Evolutionary conservation across 345 rosid genomes (phyloP), one percentile per base, ranked within the genome.

Genomic region (Aurinia saxatilis): DNA sequence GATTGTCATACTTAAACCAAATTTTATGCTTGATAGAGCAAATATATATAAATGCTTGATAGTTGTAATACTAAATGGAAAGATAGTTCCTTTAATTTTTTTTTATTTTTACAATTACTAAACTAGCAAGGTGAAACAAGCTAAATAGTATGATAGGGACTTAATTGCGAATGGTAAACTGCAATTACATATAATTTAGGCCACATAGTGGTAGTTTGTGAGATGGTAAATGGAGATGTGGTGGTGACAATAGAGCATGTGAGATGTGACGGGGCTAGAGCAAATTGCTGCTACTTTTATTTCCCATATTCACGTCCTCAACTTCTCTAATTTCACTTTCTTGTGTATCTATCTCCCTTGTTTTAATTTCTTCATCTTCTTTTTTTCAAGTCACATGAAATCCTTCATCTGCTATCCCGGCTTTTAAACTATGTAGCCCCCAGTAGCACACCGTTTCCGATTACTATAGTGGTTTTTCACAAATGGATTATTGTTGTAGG

Each of bases 341-440:
- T 68, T 68, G 73, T 68, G 73, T 69, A 45, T 36, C 67, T 69
- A 69, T 60, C 73, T 69, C 73, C 63, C 57, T 38, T 69, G 50
- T 69, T 69, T 69, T 69, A 69, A 69, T 69, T 61, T 61, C 56
- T 44, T 27, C 60, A 59, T 61, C 68, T 46, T 53, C 30, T 40
- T 17, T 37, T 29, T 14, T 35, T 7, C 10, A 29, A 55, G 38
- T 70, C 74, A 70, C 74, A 70, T 47, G 74, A 70, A 55, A 54
- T 63, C 74, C 68, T 70, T 15, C 68, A 53, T 37, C 25, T 21
- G 18, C 57, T 50, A 0, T 54, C 68, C n/a, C 6, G 5, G 5
- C 63, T 63, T 62, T 70, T 63, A 45, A 48, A 55, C 58, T 39
- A 31, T 63, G 50, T 19, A 52, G 68, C 14, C 48, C 31, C 42